Base-by-base conservation (phyloP, 441 rosid species). In the Theobroma grandiflorum region DNA sequence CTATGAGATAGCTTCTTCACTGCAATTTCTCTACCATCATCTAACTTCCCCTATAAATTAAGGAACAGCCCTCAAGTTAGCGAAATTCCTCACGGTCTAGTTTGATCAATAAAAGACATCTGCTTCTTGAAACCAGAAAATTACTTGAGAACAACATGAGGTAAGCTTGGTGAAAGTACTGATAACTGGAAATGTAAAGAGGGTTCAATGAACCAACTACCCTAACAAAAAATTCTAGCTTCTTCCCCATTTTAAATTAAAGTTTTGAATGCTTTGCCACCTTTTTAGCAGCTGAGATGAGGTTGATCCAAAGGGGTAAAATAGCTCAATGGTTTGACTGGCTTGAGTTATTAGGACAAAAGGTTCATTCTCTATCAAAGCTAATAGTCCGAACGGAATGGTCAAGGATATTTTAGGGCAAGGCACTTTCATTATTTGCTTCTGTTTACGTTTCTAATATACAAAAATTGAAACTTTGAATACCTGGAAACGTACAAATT, bases 1-100 rank as follows among this genome's bases (percentile, higher is more conserved):
- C 74, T 86, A 3, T 83, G 90, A 31, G 99, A 87, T 76, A 96
- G 82, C 87, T 87, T 95, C 92, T 96, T 96, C 84, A 96, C 98
- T 4, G 98, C 98, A 83, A 96, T 88, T 31, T 93, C 95, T 83
- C 96, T 92, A 68, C 98, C 98, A 80, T 91, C 96, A 76, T 80
- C 79, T 79, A 95, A 84, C 82, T 84, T 93, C 47, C 97, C 98
- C 98, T 96, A 80, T 37, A 52, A 74, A 33, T 43, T 20, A 59
- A 86, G 75, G 80, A 83, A 42, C 75, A 77, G 20, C 74, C 31
- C 53, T 22, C 33, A 75, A 71, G 38, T 81, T 72, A 47, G 6
- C 62, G n/a, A 33, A 71, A 50, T 47, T 6, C 22, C 61, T 40
- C 14, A 57, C 53, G n/a, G 33, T 71, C 80, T 72, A 35, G 6